A percentile compares a stretch with the other conserved stretches of the same genome.
These are phyloP conservation scores for Agrostemma githago DNA, from an alignment of 148 eudicot species.

Conservation along the genomic window DNA sequence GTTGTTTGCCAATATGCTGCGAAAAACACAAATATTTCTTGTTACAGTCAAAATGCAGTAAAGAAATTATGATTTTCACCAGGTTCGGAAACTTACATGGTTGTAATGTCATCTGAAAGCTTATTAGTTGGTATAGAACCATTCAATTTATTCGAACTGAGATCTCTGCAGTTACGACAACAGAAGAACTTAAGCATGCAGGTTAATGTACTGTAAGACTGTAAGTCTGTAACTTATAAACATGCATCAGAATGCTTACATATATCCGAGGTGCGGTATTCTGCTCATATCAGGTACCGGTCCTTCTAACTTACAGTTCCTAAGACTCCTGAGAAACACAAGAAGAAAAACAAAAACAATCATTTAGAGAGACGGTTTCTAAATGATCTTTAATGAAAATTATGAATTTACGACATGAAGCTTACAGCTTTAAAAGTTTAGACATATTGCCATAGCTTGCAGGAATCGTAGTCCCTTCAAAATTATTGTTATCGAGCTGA, in stretches of 20 bases:
- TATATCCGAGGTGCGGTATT: conserved; percentile 47
- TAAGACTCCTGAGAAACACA: conserved; percentile 60
- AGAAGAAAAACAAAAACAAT: neutral
- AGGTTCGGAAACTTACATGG: conserved; percentile 42
- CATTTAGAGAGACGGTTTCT: too few relatives aligned
- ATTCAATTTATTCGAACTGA: conserved; percentile 59
- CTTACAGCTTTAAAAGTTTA: conserved; percentile 63
- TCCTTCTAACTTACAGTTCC: conserved; percentile 76
- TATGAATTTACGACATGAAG: neutral
- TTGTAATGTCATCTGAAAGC: conserved; percentile 53
- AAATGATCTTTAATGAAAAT: too few relatives aligned
- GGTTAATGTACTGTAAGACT: neutral
- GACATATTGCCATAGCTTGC: conserved; percentile 54
- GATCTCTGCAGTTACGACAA: conserved; percentile 45
- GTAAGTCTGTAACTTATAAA: neutral
- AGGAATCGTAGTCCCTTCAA: conserved; percentile 57
- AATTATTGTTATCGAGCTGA: conserved; percentile 75
- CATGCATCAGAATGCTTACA: conserved; percentile 40
- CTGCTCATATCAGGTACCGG: conserved; percentile 60
- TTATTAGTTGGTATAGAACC: conserved; percentile 53
- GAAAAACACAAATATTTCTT: conserved; percentile 6
- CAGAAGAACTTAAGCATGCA: conserved; percentile 2
- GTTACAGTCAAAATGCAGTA: too few relatives aligned
- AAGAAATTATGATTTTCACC: too few relatives aligned
- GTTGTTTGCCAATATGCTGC: conserved; percentile 63